These are phyloP conservation scores for Setomelanomma holmii DNA, from an alignment of 2,329 filamentous ascomycete genomes.

Conservation along the genomic window DNA sequence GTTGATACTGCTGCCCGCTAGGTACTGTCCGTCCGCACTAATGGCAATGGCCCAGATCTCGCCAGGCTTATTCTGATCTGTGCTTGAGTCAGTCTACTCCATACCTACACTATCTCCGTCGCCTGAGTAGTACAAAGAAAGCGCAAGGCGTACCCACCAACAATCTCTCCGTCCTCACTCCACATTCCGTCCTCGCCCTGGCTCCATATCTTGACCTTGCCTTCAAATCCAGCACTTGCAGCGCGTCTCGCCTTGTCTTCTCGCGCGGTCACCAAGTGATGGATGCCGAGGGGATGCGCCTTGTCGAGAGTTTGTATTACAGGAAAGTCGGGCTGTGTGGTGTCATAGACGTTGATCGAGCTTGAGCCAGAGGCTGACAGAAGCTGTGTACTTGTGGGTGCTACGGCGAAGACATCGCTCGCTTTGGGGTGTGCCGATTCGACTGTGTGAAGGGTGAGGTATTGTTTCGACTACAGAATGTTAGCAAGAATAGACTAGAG, in stretches of 20 bases:
- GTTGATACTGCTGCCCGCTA: slow-evolving; percentile 87
- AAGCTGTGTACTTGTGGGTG: slow-evolving; percentile 74
- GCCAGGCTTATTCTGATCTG: slow-evolving; percentile 65
- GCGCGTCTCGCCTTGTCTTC: slow-evolving; percentile 69
- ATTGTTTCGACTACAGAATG: slow-evolving; percentile 86
- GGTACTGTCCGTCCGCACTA: slow-evolving; percentile 80
- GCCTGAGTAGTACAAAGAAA: slow-evolving; percentile 20
- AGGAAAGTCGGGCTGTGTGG: slow-evolving; percentile 72
- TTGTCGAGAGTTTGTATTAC: slow-evolving; percentile 79
- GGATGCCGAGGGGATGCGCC: slow-evolving; percentile 87
- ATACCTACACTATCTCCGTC: no score
- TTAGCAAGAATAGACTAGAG: no score
- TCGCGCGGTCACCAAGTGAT: slow-evolving; percentile 78
- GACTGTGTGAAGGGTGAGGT: slow-evolving; percentile 89
- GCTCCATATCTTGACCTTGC: slow-evolving; percentile 85
- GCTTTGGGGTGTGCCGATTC: slow-evolving; percentile 76
- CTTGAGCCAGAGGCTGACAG: slow-evolving; percentile 80
- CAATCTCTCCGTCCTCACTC: slow-evolving; percentile 60
- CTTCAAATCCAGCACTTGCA: slow-evolving; percentile 86
- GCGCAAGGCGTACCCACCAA: slow-evolving; percentile 43
- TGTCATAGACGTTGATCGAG: slow-evolving; percentile 78
- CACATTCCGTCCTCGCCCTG: slow-evolving; percentile 60
- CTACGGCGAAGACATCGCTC: slow-evolving; percentile 83
- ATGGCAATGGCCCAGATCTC: slow-evolving; percentile 89
- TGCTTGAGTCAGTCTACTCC: slow-evolving; percentile 13